Evolutionary conservation across 2,329 filamentous ascomycete genomes (phyloP).

Genomic region (Ceratocystis variospora): DNA sequence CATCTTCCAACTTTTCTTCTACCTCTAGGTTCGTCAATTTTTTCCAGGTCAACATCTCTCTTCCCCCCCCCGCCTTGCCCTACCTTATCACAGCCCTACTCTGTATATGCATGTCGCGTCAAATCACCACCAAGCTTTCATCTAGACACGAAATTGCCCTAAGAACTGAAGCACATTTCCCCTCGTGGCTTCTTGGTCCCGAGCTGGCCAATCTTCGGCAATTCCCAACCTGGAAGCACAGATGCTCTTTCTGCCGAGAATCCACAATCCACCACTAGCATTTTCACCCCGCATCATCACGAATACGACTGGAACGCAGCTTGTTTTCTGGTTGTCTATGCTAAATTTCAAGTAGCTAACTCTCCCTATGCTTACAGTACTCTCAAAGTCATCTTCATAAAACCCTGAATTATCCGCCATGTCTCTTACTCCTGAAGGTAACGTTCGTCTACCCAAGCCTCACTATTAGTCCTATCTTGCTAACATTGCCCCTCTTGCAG

Average conservation of each 20-base stretch:
- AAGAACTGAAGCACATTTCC: too few relatives aligned
- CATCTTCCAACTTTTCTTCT: background rate
- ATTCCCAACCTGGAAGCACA: background rate
- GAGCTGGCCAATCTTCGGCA: background rate
- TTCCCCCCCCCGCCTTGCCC: background rate
- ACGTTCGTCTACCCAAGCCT: slow-evolving; percentile 19
- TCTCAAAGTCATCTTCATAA: slow-evolving; percentile 18
- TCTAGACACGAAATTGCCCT: too few relatives aligned
- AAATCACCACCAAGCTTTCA: too few relatives aligned
- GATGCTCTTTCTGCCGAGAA: background rate
- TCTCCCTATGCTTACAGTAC: slow-evolving; percentile 20
- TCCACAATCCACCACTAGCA: background rate
- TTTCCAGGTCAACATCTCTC: background rate
- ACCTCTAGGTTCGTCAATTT: background rate
- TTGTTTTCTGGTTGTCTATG: background rate
- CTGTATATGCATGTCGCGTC: background rate
- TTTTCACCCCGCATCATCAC: slow-evolving; percentile 18
- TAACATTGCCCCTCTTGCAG: slow-evolving; percentile 33
- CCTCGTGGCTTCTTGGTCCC: background rate
- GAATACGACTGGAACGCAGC: background rate
- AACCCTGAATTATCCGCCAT: slow-evolving; percentile 5
- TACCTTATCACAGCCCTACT: background rate
- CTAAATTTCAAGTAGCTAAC: background rate
- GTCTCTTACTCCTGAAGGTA: slow-evolving; percentile 30
- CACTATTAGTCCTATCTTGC: background rate